Evolutionary conservation across 441 rosid species (phyloP).

Genomic region (Lepidium campestre): DNA sequence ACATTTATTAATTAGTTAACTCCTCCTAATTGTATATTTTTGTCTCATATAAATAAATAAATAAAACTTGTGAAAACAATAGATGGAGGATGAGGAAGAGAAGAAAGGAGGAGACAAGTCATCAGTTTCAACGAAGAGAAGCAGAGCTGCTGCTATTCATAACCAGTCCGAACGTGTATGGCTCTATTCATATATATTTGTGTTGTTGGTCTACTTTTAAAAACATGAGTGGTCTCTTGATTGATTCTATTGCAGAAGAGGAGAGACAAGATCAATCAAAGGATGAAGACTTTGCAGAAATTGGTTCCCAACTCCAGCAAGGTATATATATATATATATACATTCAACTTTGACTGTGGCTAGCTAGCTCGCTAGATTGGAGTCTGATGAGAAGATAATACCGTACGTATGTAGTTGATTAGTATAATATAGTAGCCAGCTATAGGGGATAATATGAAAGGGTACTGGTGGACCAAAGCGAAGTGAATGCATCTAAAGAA

Average conservation of each 20-base stretch:
- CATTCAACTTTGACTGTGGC: neutral
- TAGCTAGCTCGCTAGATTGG: no score
- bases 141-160: constrained; percentile 91
- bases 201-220: neutral
- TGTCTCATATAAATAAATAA: neutral
- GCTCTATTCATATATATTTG: neutral
- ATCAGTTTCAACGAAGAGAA: constrained; percentile 62
- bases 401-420: neutral
- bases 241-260: constrained; percentile 51
- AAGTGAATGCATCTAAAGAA: constrained; percentile 13
- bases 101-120: constrained; percentile 48
- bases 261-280: constrained; percentile 90
- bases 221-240: neutral
- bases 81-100: constrained; percentile 39
- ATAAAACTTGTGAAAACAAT: constrained; percentile 9
- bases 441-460: neutral
- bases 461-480: constrained; percentile 7
- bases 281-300: constrained; percentile 94
- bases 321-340: constrained; percentile 54
- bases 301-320: constrained; percentile 92
- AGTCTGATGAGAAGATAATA: neutral
- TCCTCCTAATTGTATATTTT: neutral
- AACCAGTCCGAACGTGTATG: constrained; percentile 94
- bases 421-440: neutral
- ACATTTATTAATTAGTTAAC: neutral